Evolutionary conservation across 164 flowering plant species (phyloP).

Genomic region (Piper betle): DNA sequence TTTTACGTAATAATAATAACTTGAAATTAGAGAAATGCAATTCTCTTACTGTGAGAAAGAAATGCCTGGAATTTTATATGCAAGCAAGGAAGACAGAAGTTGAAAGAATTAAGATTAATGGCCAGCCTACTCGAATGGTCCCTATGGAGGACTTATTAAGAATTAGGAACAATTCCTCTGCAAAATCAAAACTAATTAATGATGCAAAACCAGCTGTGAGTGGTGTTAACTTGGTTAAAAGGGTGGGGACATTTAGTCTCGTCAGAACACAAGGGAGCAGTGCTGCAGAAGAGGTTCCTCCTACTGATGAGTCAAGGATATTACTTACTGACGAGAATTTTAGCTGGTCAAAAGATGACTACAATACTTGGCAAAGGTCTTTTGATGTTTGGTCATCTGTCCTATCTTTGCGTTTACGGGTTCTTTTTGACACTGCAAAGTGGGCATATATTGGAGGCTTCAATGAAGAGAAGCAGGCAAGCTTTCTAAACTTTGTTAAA

Average conservation of each 20-base stretch:
- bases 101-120: constrained; percentile 29
- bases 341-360: constrained; percentile 89
- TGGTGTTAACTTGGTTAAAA: constrained; percentile 30
- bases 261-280: constrained; percentile 17
- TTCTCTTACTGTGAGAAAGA: constrained; percentile 6
- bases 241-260: constrained; percentile 15
- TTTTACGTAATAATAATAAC: constrained; percentile 17
- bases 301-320: constrained; percentile 46
- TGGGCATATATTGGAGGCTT: constrained; percentile 86
- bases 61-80: constrained; percentile 18
- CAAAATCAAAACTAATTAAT: constrained; percentile 24
- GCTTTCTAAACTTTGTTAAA: constrained; percentile 1
- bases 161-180: constrained; percentile 14
- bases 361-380: constrained; percentile 53
- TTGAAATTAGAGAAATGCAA: constrained; percentile 10
- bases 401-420: constrained; percentile 57
- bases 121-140: constrained; percentile 30
- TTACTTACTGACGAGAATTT: constrained; percentile 76
- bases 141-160: constrained; percentile 44
- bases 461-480: constrained; percentile 79
- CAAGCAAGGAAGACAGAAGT: constrained; percentile 35
- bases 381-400: constrained; percentile 85
- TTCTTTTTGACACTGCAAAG: constrained; percentile 72
- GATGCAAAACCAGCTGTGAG: constrained; percentile 20
- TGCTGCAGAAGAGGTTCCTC: constrained; percentile 30